Percentiles rank a stretch among this genome's conserved stretches.
These are phyloP conservation scores for Pyrus hybrid DNA, from an alignment of 331 rosid genomes.

Conservation along the genomic window DNA sequence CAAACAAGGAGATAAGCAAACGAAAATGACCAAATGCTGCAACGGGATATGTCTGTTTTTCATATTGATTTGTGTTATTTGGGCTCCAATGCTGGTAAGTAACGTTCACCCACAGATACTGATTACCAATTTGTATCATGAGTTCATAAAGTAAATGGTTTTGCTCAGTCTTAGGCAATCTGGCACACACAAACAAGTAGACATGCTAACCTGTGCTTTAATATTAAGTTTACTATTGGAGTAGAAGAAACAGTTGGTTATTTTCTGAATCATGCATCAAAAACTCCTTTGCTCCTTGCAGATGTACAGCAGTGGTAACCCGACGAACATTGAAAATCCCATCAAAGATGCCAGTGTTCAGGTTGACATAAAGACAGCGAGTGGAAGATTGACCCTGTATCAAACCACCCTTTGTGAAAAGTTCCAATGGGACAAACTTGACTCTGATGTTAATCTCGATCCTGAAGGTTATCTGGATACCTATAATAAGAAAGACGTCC, in stretches of 20 bases:
- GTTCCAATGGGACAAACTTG: constrained; percentile 48
- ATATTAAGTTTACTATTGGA: neutral
- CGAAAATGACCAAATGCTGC: constrained; percentile 88
- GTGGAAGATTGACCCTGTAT: constrained; percentile 84
- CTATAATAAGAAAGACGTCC: constrained; percentile 77
- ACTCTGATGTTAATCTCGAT: constrained; percentile 43
- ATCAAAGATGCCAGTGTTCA: constrained; percentile 89
- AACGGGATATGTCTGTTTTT: constrained; percentile 93
- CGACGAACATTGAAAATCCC: constrained; percentile 94
- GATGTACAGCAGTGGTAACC: constrained; percentile 99
- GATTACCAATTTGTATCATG: neutral
- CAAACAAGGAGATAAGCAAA: constrained; percentile 85
- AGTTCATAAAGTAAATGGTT: neutral
- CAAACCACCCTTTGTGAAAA: constrained; percentile 88
- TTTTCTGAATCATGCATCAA: neutral
- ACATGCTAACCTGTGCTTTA: neutral
- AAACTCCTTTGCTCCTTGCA: constrained; percentile 22
- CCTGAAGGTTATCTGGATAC: constrained; percentile 54
- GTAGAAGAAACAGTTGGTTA: neutral
- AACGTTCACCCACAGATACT: neutral
- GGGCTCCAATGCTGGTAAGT: constrained; percentile 99
- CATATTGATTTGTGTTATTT: constrained; percentile 77
- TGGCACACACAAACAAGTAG: neutral
- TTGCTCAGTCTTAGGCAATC: neutral
- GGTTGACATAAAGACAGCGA: constrained; percentile 67